A percentile compares a stretch with the other conserved stretches of the same genome.
phyloP scores from a whole-genome alignment of 148 eudicot genomes.

The Cornus suecica region DNA sequence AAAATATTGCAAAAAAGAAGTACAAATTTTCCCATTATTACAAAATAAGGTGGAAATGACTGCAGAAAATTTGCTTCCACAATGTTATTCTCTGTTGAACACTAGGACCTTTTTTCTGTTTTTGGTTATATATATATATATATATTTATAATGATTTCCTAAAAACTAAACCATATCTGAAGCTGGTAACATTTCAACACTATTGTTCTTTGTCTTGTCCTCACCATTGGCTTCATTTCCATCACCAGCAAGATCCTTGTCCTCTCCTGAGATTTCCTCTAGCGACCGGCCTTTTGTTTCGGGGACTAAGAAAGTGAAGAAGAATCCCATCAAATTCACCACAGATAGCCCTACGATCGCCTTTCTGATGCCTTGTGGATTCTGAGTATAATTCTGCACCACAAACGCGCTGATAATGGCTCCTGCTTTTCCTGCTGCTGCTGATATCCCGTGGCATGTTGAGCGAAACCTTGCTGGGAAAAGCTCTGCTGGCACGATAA shows the following conservation, averaged over 20 bases:
- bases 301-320: slow-evolving; percentile 15
- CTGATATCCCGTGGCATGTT: slow-evolving; percentile 19
- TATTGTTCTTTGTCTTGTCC: neutral
- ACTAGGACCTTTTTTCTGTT: no score
- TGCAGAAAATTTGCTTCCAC: neutral
- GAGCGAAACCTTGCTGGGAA: slow-evolving; percentile 17
- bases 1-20: no score
- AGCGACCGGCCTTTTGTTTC: slow-evolving; percentile 18
- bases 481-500: slow-evolving; percentile 18
- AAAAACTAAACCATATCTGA: neutral
- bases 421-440: slow-evolving; percentile 19
- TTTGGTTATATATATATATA: no score
- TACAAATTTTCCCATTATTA: no score
- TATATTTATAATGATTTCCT: no score
- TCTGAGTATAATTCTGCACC: slow-evolving; percentile 4
- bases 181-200: neutral
- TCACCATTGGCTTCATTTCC: neutral
- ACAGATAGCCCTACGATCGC: neutral
- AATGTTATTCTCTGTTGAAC: neutral
- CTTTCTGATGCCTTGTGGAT: neutral
- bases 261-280: slow-evolving; percentile 16
- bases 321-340: neutral
- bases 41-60: no score
- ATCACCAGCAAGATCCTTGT: slow-evolving; percentile 5
- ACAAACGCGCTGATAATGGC: slow-evolving; percentile 12